Conservation (phyloP, 2,329 filamentous ascomycete genomes). For the Cercospora beticola region DNA sequence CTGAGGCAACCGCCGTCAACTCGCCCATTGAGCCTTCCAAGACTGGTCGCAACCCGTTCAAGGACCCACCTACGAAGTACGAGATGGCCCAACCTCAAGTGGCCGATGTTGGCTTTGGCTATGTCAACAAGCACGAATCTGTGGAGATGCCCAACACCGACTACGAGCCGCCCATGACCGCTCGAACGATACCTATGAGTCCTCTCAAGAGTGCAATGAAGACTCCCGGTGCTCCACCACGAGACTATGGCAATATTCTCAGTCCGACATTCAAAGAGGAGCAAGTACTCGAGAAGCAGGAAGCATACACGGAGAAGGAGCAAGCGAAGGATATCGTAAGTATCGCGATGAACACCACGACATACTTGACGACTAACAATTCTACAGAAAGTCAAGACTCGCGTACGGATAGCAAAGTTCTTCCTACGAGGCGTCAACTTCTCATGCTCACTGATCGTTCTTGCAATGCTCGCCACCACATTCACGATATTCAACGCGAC, state of each 20-base stretch:
- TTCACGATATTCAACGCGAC: conserved; percentile 93
- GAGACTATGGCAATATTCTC: conserved; percentile 69
- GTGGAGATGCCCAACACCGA: conserved; percentile 56
- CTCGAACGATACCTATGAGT: conserved; percentile 61
- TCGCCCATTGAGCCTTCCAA: conserved; percentile 66
- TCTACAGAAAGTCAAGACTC: conserved; percentile 81
- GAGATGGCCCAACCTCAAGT: conserved; percentile 67
- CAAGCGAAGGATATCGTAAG: conserved; percentile 85
- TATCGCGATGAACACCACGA: conserved; percentile 25
- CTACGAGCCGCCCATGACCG: conserved; percentile 48
- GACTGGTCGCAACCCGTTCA: conserved; percentile 55
- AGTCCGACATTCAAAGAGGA: conserved; percentile 93
- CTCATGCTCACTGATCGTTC: conserved; percentile 90
- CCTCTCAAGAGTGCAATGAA: conserved; percentile 89
- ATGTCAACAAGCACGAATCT: conserved; percentile 64
- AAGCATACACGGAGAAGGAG: conserved; percentile 77
- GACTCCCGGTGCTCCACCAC: conserved; percentile 76
- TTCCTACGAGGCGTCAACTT: conserved; percentile 95
- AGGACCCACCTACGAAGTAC: conserved; percentile 56
- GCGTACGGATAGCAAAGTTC: conserved; percentile 90
- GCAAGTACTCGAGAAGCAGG: conserved; percentile 78
- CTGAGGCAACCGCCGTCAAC: conserved; percentile 75
- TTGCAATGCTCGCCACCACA: conserved; percentile 84
- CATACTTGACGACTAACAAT: conserved; percentile 40
- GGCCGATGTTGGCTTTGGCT: conserved; percentile 88